These are phyloP conservation scores for Alternaria postmessia DNA, from an alignment of 2,329 filamentous ascomycete genomes.

Conservation along the genomic window DNA sequence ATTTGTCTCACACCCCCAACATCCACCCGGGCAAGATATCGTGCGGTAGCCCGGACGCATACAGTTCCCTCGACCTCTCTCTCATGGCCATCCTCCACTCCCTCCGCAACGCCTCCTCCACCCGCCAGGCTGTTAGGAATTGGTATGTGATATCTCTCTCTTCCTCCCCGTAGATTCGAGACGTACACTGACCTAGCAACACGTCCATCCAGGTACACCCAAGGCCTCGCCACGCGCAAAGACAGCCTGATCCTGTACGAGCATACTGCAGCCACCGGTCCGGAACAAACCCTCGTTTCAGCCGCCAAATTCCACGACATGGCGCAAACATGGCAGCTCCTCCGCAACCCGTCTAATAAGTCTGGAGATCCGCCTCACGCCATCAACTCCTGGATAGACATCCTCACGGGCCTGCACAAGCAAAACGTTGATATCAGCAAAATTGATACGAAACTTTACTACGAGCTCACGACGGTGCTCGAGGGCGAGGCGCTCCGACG, in stretches of 20 bases:
- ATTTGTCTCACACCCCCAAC: neutral
- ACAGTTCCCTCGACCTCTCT: conserved; percentile 3
- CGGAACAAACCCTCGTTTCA: neutral
- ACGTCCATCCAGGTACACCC: neutral
- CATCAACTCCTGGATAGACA: neutral
- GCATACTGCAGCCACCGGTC: neutral
- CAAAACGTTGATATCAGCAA: neutral
- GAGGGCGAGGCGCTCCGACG: neutral
- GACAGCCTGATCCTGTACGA: conserved; percentile 6
- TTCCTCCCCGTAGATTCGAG: rapidly evolving
- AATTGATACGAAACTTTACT: neutral
- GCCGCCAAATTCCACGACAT: neutral
- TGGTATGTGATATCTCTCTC: neutral
- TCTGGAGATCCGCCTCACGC: neutral
- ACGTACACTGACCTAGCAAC: neutral
- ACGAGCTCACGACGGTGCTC: neutral
- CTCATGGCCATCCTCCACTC: conserved; percentile 10
- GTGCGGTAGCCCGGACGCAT: neutral
- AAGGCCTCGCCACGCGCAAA: conserved; percentile 4
- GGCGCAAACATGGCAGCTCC: neutral
- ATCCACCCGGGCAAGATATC: neutral
- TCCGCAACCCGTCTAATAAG: neutral
- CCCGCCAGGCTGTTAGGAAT: neutral
- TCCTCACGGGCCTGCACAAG: neutral
- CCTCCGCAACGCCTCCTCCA: neutral